Conservation (phyloP, 257 asterid species). For the Penstemon newberryi region DNA sequence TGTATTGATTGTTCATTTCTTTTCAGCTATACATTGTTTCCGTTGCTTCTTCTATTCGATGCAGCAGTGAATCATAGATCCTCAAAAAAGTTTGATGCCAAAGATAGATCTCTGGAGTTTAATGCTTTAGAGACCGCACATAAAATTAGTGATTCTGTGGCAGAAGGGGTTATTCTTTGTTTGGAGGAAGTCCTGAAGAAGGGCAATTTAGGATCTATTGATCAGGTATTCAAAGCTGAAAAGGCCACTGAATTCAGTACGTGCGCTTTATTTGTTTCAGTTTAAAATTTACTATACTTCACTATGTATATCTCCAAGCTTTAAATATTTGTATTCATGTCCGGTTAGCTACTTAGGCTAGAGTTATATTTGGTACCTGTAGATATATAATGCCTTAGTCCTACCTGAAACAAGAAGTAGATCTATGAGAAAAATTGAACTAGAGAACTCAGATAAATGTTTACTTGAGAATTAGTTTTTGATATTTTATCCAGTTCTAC, state of each 20-base stretch:
- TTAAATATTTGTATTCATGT: background rate
- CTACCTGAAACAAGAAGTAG: constrained; percentile 12
- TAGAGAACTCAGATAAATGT: background rate
- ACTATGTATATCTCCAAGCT: background rate
- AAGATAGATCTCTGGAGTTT: constrained; percentile 33
- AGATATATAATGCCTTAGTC: background rate
- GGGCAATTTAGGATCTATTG: constrained; percentile 68
- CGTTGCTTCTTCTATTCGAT: constrained; percentile 81
- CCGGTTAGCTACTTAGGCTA: constrained; percentile 1
- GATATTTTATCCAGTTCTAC: too few species aligned
- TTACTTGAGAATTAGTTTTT: too few species aligned
- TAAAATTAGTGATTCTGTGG: constrained; percentile 67
- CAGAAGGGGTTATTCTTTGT: constrained; percentile 72
- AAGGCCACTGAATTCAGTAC: constrained; percentile 15
- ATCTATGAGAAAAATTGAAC: background rate
- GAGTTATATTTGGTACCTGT: constrained; percentile 1
- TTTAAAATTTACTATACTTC: constrained; percentile 5
- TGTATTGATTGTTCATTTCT: constrained; percentile 23
- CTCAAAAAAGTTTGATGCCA: constrained; percentile 38
- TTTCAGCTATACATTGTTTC: constrained; percentile 81
- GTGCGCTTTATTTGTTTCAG: background rate
- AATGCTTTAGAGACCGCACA: constrained; percentile 33
- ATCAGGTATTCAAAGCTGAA: constrained; percentile 63
- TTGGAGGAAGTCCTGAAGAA: constrained; percentile 79
- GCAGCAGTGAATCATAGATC: constrained; percentile 77